Evolutionary conservation across 345 rosid genomes (phyloP).

Genomic region (Euphorbia pulcherrima): DNA sequence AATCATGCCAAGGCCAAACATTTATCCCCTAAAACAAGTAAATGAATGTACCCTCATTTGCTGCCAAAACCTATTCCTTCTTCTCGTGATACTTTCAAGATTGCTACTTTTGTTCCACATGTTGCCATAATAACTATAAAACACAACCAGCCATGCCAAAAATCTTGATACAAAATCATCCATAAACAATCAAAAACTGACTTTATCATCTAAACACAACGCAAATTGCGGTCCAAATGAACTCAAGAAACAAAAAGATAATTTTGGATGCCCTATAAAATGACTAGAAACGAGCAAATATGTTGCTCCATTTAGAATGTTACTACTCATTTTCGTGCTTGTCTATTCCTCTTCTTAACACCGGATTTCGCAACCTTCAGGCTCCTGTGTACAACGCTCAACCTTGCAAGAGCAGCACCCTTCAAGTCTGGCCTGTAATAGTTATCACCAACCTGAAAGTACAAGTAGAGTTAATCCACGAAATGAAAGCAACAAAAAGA

Average conservation of each 20-base stretch:
- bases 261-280: background rate
- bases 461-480: background rate
- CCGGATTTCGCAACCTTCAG: conserved; percentile 84
- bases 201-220: background rate
- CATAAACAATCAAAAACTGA: background rate
- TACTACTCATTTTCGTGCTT: conserved; percentile 35
- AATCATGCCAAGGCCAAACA: too few species aligned
- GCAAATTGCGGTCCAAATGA: background rate
- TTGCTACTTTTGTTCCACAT: too few species aligned
- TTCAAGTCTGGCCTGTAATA: conserved; percentile 86
- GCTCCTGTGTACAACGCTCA: conserved; percentile 73
- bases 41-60: too few species aligned
- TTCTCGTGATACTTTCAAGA: too few species aligned
- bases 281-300: background rate
- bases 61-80: too few species aligned
- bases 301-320: background rate
- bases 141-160: background rate
- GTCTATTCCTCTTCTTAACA: conserved; percentile 88
- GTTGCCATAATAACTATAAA: background rate
- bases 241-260: background rate
- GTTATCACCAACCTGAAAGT: conserved; percentile 66
- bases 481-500: background rate
- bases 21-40: too few species aligned
- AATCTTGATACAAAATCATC: background rate
- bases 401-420: conserved; percentile 83